Percentiles rank a stretch among this genome's conserved stretches.
These are phyloP conservation scores for Brassica balearica DNA, from an alignment of 441 rosid species.

Conservation along the genomic window DNA sequence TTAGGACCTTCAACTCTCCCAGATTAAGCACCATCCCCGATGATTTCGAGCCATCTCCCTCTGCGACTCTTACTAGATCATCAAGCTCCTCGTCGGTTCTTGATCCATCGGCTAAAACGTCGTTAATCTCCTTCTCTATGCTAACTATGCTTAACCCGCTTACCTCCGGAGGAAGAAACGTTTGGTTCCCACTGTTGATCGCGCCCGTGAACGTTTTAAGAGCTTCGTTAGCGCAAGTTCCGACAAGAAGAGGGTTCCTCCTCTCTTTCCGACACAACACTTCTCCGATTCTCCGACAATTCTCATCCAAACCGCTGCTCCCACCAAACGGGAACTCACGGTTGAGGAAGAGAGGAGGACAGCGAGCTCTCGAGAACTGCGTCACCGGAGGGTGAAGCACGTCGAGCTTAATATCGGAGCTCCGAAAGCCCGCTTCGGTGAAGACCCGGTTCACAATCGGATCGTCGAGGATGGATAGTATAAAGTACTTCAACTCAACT, in stretches of 20 bases:
- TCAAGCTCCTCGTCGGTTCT: slow-evolving; percentile 48
- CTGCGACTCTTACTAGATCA: slow-evolving; percentile 43
- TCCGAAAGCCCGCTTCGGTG: slow-evolving; percentile 73
- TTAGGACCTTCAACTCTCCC: slow-evolving; percentile 63
- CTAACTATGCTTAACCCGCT: slow-evolving; percentile 47
- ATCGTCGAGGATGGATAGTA: slow-evolving; percentile 78
- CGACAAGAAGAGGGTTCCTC: slow-evolving; percentile 60
- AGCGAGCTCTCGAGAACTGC: slow-evolving; percentile 46
- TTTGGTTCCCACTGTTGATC: slow-evolving; percentile 42
- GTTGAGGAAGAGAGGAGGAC: too few species aligned
- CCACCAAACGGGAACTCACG: slow-evolving; percentile 48
- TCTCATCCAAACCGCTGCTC: slow-evolving; percentile 43
- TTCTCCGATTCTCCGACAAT: slow-evolving; percentile 57
- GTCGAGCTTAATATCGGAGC: slow-evolving; percentile 69
- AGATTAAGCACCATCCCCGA: slow-evolving; percentile 54
- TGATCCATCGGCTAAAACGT: slow-evolving; percentile 40
- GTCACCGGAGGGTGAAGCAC: slow-evolving; percentile 62
- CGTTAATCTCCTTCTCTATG: slow-evolving; percentile 50
- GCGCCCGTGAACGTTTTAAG: slow-evolving; percentile 52
- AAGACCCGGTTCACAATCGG: slow-evolving; percentile 79
- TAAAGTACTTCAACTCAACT: slow-evolving; percentile 64
- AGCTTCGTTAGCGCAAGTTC: slow-evolving; percentile 59
- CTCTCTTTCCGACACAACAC: slow-evolving; percentile 45
- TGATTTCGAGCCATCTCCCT: slow-evolving; percentile 36
- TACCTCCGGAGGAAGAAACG: slow-evolving; percentile 45